phyloP scores from a whole-genome alignment of 2,329 filamentous ascomycete genomes.

The Ambrosiella xylebori region DNA sequence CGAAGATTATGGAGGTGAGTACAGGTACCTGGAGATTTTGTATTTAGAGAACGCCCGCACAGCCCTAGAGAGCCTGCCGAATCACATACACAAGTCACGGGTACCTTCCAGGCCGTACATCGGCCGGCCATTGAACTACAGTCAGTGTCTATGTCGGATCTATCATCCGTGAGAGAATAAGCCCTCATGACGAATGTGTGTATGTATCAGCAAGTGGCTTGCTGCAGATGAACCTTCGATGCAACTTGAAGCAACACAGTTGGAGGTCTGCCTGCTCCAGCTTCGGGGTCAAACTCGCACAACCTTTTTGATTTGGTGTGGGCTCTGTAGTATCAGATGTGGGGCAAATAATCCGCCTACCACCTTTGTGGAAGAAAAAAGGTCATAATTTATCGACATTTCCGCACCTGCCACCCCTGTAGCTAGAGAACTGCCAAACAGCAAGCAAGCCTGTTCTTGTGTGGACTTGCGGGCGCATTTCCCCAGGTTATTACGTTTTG shows the following conservation, averaged over 20 bases:
- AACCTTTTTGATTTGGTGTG: no score
- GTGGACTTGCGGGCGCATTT: constrained; percentile 2
- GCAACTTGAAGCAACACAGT: no score
- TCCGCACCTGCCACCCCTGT: background rate
- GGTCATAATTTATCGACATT: background rate
- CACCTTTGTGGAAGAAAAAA: background rate
- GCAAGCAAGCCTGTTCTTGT: background rate
- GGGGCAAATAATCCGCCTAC: background rate
- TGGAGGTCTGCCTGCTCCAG: no score
- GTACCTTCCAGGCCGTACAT: background rate
- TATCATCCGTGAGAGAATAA: background rate
- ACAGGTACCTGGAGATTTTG: background rate
- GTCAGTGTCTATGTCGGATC: background rate
- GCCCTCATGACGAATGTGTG: no score
- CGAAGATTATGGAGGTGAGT: no score
- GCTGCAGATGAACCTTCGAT: no score
- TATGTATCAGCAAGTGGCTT: no score
- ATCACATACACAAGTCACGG: background rate
- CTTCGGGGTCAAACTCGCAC: no score
- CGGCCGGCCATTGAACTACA: background rate
- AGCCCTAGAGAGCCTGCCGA: background rate
- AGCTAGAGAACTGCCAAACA: background rate
- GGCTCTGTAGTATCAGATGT: background rate
- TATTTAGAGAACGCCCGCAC: constrained; percentile 1
- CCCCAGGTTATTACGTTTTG: constrained; percentile 3